Conservation (phyloP, 2,329 filamentous ascomycete genomes). For the Ophiognomonia clavigignenti-juglandacearum region DNA sequence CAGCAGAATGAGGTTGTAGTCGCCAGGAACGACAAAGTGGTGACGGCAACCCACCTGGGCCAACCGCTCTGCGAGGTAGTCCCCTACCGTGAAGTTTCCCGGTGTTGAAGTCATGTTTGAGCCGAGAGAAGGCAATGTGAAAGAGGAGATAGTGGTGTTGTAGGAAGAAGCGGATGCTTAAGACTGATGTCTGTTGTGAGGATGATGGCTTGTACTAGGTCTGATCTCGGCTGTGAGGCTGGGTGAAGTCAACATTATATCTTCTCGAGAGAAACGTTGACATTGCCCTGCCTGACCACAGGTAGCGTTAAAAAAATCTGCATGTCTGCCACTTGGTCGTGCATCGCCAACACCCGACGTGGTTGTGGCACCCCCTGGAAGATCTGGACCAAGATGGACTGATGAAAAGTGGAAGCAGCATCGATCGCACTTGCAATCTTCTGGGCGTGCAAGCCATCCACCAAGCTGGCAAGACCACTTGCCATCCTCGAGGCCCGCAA, state of each 20-base stretch:
- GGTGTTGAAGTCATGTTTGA: conserved; percentile 11
- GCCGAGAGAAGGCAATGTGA: neutral
- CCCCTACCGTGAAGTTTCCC: conserved; percentile 21
- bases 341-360: conserved; percentile 1
- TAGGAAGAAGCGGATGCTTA: neutral
- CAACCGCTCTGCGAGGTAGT: conserved; percentile 25
- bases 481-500: neutral
- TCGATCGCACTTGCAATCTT: neutral
- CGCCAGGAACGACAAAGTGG: conserved; percentile 25
- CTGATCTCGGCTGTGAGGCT: conserved; percentile 3
- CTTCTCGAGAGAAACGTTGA: neutral
- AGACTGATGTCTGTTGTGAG: conserved; percentile 1
- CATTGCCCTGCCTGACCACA: conserved; percentile 4
- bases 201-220: neutral
- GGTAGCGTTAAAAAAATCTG: too few species aligned
- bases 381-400: conserved; percentile 14
- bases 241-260: conserved; percentile 12
- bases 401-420: conserved; percentile 16
- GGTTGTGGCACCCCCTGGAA: conserved; percentile 12
- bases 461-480: too few species aligned
- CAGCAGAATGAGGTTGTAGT: conserved; percentile 27
- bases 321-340: conserved; percentile 6
- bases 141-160: neutral
- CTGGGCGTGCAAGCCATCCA: too few species aligned
- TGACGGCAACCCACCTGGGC: conserved; percentile 22